Conservation (phyloP, 148 eudicot species). For the Limonium bicolor region DNA sequence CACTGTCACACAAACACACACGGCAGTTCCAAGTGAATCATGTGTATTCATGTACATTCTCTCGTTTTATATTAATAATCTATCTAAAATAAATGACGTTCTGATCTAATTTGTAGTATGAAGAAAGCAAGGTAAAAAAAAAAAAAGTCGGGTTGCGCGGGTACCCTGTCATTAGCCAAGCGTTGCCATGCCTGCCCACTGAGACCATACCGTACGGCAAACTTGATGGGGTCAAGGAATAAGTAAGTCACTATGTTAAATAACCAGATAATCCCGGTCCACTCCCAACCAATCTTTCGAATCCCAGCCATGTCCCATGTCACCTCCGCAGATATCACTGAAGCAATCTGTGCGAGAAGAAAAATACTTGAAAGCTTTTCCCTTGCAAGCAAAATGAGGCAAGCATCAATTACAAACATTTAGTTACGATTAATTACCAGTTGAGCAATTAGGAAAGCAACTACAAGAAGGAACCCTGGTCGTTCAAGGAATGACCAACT, state of each 20-base stretch:
- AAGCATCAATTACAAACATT: no score
- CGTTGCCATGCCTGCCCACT: slow-evolving; percentile 53
- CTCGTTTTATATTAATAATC: no score
- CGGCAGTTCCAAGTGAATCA: no score
- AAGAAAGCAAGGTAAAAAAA: no score
- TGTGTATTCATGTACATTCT: no score
- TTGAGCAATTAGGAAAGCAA: slow-evolving; percentile 67
- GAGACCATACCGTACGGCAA: slow-evolving; percentile 37
- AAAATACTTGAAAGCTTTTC: no score
- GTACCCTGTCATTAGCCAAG: slow-evolving; percentile 34
- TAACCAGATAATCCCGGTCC: slow-evolving; percentile 75
- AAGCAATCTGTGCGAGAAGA: slow-evolving; percentile 64
- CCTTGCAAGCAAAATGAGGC: no score
- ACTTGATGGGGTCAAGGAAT: slow-evolving; percentile 60
- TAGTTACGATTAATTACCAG: slow-evolving; percentile 33
- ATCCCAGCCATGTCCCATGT: slow-evolving; percentile 37
- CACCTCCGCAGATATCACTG: slow-evolving; percentile 31
- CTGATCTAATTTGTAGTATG: no score
- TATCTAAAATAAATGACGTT: no score
- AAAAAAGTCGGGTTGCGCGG: no score
- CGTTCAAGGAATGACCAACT: slow-evolving; percentile 75
- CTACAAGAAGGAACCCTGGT: slow-evolving; percentile 60
- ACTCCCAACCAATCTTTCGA: slow-evolving; percentile 53
- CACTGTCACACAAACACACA: no score
- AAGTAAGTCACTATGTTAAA: slow-evolving; percentile 45